Percentiles rank a stretch among this genome's conserved stretches.
Evolutionary conservation across 73 alveolate species (phyloP).

Genomic region (Symbiodinium pilosum): DNA sequence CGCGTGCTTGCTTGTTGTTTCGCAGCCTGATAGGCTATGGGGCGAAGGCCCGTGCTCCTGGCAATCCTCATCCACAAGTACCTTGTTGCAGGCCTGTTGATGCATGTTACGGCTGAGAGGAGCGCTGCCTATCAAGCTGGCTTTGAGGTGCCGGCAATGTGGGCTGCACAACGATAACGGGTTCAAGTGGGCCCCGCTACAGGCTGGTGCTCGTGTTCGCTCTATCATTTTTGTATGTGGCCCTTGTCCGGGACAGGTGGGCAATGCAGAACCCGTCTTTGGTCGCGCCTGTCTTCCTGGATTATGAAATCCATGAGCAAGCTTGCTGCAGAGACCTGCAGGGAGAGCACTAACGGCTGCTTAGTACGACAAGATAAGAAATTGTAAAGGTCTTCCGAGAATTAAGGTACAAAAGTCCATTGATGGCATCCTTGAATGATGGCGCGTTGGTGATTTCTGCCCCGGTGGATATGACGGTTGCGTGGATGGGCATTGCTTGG

Average conservation of each 20-base stretch:
- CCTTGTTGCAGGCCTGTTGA: background rate
- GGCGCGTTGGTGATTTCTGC: slow-evolving; percentile 39
- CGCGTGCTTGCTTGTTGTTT: background rate
- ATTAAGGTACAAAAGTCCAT: slow-evolving; percentile 59
- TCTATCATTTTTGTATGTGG: too few species aligned
- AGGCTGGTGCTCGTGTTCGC: slow-evolving; percentile 30
- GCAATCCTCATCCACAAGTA: background rate
- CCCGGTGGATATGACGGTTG: slow-evolving; percentile 56
- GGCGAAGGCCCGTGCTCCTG: background rate
- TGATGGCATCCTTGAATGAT: slow-evolving; percentile 49
- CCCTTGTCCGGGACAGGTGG: slow-evolving; percentile 48
- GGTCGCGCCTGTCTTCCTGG: slow-evolving; percentile 69
- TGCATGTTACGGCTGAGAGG: background rate
- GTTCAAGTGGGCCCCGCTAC: slow-evolving; percentile 40
- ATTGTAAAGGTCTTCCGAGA: too few species aligned
- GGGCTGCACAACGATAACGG: slow-evolving; percentile 44
- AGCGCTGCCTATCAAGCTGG: background rate
- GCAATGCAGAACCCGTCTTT: slow-evolving; percentile 59
- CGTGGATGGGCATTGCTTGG: too few species aligned
- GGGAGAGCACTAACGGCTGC: too few species aligned
- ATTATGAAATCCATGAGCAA: slow-evolving; percentile 40
- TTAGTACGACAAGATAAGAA: too few species aligned
- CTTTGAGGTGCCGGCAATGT: slow-evolving; percentile 25
- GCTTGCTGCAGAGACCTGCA: slow-evolving; percentile 7
- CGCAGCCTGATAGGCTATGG: background rate